Percentiles rank a stretch among this genome's conserved stretches.
Evolutionary conservation across 2,329 filamentous ascomycete species (phyloP).

Genomic region (Pseudogymnoascus verrucosus): DNA sequence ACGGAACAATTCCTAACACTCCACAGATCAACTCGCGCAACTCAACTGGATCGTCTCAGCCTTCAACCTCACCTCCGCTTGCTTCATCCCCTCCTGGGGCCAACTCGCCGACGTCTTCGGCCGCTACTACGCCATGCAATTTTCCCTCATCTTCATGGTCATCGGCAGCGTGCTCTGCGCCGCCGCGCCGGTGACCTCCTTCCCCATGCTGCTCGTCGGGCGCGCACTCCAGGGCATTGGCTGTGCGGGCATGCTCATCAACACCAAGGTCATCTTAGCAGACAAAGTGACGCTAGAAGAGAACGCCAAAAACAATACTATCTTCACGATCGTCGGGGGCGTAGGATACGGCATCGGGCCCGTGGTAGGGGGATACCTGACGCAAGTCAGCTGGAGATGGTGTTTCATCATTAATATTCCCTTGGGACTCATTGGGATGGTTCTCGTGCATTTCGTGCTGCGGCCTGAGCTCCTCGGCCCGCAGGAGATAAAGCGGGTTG

Average conservation of each 20-base stretch:
- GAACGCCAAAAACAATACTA: conserved; percentile 53
- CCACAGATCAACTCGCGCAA: conserved; percentile 43
- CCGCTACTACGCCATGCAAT: conserved; percentile 49
- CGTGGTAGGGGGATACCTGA: conserved; percentile 49
- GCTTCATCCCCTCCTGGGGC: conserved; percentile 59
- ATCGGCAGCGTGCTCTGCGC: conserved; percentile 56
- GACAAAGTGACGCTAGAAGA: conserved; percentile 55
- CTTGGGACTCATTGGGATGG: conserved; percentile 41
- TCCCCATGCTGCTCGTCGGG: conserved; percentile 53
- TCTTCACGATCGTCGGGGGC: conserved; percentile 53
- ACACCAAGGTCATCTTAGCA: conserved; percentile 54
- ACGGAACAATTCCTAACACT: neutral
- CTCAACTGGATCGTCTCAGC: conserved; percentile 63
- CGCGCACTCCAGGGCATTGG: conserved; percentile 55
- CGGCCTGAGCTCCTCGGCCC: conserved; percentile 50
- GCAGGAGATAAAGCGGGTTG: conserved; percentile 32
- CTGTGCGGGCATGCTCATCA: conserved; percentile 52
- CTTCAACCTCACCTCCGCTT: conserved; percentile 59
- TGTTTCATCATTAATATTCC: conserved; percentile 59
- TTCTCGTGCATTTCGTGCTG: conserved; percentile 48
- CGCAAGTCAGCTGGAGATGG: conserved; percentile 53
- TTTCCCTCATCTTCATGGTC: conserved; percentile 47
- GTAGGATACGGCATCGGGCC: conserved; percentile 54
- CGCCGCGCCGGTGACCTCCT: conserved; percentile 43
- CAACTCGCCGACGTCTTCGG: conserved; percentile 60